A percentile compares a stretch with the other conserved stretches of the same genome.
phyloP scores from a whole-genome alignment of 2,329 filamentous ascomycete species.

The Fusarium secorum region DNA sequence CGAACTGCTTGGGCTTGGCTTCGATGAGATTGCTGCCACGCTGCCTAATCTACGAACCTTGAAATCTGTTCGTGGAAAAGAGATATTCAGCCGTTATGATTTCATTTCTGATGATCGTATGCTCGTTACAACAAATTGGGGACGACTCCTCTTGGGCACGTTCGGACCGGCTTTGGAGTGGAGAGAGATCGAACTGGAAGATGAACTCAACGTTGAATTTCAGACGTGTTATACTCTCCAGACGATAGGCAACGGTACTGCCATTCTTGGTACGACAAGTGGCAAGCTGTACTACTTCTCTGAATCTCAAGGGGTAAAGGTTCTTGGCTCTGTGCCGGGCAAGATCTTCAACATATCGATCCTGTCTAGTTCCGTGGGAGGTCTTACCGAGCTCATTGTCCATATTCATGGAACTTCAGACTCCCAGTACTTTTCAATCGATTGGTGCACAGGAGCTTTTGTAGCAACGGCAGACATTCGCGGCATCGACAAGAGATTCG shows the following conservation, averaged over 20 bases:
- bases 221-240: constrained; percentile 58
- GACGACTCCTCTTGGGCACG: constrained; percentile 61
- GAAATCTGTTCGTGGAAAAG: constrained; percentile 45
- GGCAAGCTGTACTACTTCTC: constrained; percentile 58
- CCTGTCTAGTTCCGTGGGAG: constrained; percentile 38
- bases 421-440: constrained; percentile 54
- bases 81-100: constrained; percentile 68
- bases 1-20: constrained; percentile 40
- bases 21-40: constrained; percentile 45
- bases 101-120: constrained; percentile 64
- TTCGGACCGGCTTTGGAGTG: constrained; percentile 50
- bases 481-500: constrained; percentile 57
- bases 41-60: constrained; percentile 12
- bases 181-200: constrained; percentile 52
- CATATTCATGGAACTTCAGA: constrained; percentile 56
- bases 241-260: constrained; percentile 49
- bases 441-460: constrained; percentile 43
- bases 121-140: constrained; percentile 67
- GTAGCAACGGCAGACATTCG: constrained; percentile 44
- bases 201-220: constrained; percentile 49
- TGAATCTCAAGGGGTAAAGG: constrained; percentile 42
- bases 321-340: constrained; percentile 52
- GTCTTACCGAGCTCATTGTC: constrained; percentile 50
- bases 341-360: constrained; percentile 62
- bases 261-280: constrained; percentile 58